Evolutionary conservation across 169 alveolate species (phyloP).

Genomic region (Plasmodium fragile): DNA sequence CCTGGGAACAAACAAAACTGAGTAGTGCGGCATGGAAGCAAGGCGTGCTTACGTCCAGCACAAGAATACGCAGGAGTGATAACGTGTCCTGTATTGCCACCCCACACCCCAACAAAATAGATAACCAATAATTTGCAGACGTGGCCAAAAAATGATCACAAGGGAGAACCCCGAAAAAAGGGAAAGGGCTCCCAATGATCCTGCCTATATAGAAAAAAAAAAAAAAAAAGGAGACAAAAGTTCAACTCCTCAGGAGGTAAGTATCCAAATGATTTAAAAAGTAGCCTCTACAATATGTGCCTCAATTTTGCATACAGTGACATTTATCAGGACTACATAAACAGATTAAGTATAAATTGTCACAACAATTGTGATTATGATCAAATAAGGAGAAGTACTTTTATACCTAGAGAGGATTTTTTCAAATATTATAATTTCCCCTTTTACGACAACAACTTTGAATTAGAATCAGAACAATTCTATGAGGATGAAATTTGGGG

Average conservation of each 20-base stretch:
- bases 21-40: background rate
- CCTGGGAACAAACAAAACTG: background rate
- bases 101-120: background rate
- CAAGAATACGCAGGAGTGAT: background rate
- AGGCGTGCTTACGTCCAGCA: background rate
- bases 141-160: background rate
- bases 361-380: conserved; percentile 73
- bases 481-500: conserved; percentile 1
- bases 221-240: background rate
- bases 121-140: background rate
- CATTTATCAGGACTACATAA: conserved; percentile 72
- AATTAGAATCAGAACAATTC: conserved; percentile 40
- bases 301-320: conserved; percentile 55
- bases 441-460: conserved; percentile 51
- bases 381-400: conserved; percentile 43
- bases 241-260: background rate
- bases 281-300: conserved; percentile 26
- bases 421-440: conserved; percentile 57
- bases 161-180: background rate
- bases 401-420: conserved; percentile 59
- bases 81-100: background rate
- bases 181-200: background rate
- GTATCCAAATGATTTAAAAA: conserved; percentile 29
- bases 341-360: conserved; percentile 34
- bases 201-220: background rate